Percentiles rank a stretch among this genome's conserved stretches.
Conservation (phyloP, 164 flowering plant genomes). For the Vitis rotundifolia region DNA sequence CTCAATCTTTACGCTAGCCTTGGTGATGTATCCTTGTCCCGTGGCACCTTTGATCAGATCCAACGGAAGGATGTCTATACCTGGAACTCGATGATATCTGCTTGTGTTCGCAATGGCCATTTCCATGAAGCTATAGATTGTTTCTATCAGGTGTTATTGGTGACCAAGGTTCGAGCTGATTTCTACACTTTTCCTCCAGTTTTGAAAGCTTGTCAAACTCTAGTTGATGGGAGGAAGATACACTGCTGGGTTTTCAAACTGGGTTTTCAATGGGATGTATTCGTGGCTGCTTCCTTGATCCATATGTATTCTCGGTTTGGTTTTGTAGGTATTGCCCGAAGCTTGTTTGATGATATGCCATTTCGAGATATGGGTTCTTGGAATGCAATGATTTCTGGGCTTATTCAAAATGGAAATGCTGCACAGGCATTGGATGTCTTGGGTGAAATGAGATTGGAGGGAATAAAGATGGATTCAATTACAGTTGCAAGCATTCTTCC, state of each 20-base stretch:
- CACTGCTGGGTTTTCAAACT: conserved; percentile 41
- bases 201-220: conserved; percentile 39
- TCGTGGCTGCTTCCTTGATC: conserved; percentile 48
- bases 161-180: conserved; percentile 37
- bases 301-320: conserved; percentile 46
- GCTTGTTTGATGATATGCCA: conserved; percentile 58
- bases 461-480: conserved; percentile 50
- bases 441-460: conserved; percentile 43
- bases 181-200: conserved; percentile 47
- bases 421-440: conserved; percentile 43
- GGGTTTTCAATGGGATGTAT: conserved; percentile 45
- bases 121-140: conserved; percentile 34
- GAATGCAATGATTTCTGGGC: conserved; percentile 73
- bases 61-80: conserved; percentile 49
- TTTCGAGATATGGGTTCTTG: conserved; percentile 56
- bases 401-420: conserved; percentile 54
- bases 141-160: conserved; percentile 14
- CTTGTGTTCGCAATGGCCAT: conserved; percentile 42
- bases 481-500: conserved; percentile 63
- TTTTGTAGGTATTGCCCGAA: conserved; percentile 35
- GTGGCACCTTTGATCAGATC: conserved; percentile 43
- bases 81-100: conserved; percentile 73
- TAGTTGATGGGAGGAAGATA: conserved; percentile 27
- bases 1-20: conserved; percentile 54
- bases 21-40: conserved; percentile 44